Evolutionary conservation across 495 filamentous ascomycete genomes (phyloP), one percentile per base, ranked within the genome.

Genomic region (Hypoxylon lenormandii): DNA sequence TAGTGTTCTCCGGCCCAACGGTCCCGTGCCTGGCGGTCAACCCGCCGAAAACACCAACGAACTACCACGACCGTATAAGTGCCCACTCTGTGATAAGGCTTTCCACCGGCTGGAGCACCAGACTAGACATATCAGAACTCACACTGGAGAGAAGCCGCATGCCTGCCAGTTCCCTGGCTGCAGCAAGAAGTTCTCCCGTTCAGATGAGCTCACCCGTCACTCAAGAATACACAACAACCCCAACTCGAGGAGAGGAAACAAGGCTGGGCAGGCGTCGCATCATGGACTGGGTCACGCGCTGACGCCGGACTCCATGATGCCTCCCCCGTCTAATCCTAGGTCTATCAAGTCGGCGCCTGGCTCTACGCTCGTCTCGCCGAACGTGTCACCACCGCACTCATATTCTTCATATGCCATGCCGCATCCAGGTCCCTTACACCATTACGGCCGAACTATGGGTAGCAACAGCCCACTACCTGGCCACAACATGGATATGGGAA

Each of bases 211-310:
- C 58, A 98, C 95, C 42, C 88, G 95, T 47, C 95, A 98, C 81
- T 97, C 95, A 77, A 86, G 95, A 76, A 98, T 98, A 83, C 95
- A 98, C 86, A 97, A 89, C 85, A 98, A 98, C 81, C 95, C 96
- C 47, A 98, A 98, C 84, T 96, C 93, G 64, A 86, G 95, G 77
- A 84, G 95, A 73, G 94, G 92, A 50, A 96, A 97, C 84, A 97
- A 96, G 83, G 87, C 74, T 52, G 74, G 91, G 10, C 89, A 91
- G 66, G 63, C 62, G 8, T 43, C 72, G 3, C 74, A 73, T 54
- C 74, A 75, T 60, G 73, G 57, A 58, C 54, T 73, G n/a, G 64
- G 70, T 45, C 78, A 78, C 28, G 61, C 69, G 21, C 64, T 85
- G 65, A 78, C 80, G 60, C 85, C 85, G 62, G 82, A 80, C 28